These are phyloP conservation scores for Exophiala alcalophila DNA, from an alignment of 2,329 filamentous ascomycete species.

Conservation along the genomic window DNA sequence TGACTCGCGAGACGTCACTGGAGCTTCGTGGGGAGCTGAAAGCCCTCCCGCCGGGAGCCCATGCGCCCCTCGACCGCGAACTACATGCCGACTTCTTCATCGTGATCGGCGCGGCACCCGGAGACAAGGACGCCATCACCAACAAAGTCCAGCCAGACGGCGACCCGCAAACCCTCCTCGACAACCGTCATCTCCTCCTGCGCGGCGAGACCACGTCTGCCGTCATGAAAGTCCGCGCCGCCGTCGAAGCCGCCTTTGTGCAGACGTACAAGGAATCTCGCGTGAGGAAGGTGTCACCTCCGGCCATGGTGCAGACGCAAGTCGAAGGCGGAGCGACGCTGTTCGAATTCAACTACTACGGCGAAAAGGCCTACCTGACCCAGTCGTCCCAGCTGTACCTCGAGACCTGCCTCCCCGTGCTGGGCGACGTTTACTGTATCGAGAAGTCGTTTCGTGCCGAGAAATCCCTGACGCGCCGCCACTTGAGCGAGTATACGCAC, in stretches of 20 bases:
- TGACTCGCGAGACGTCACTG: slow-evolving; percentile 84
- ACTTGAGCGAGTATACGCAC: slow-evolving; percentile 95
- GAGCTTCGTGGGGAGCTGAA: slow-evolving; percentile 80
- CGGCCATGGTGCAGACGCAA: slow-evolving; percentile 90
- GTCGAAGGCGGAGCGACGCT: slow-evolving; percentile 90
- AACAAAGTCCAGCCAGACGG: slow-evolving; percentile 70
- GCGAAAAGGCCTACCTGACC: slow-evolving; percentile 85
- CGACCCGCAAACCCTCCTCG: slow-evolving; percentile 70
- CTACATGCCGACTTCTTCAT: slow-evolving; percentile 87
- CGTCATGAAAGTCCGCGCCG: slow-evolving; percentile 81
- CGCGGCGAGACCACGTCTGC: slow-evolving; percentile 80
- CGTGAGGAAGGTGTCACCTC: slow-evolving; percentile 80
- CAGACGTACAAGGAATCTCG: slow-evolving; percentile 72
- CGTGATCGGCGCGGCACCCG: slow-evolving; percentile 73
- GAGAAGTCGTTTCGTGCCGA: slow-evolving; percentile 98
- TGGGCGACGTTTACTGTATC: slow-evolving; percentile 96
- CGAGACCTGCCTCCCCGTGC: slow-evolving; percentile 83
- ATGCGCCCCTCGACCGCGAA: slow-evolving; percentile 80
- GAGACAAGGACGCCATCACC: slow-evolving; percentile 87
- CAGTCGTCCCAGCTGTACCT: slow-evolving; percentile 97
- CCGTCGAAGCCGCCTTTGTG: slow-evolving; percentile 77
- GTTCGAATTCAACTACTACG: slow-evolving; percentile 87
- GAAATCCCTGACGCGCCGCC: slow-evolving; percentile 89
- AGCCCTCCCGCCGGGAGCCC: slow-evolving; percentile 71
- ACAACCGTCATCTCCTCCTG: slow-evolving; percentile 79